Base-by-base conservation (phyloP, 306 rosid genomes). In the Pterocarpus santalinus region DNA sequence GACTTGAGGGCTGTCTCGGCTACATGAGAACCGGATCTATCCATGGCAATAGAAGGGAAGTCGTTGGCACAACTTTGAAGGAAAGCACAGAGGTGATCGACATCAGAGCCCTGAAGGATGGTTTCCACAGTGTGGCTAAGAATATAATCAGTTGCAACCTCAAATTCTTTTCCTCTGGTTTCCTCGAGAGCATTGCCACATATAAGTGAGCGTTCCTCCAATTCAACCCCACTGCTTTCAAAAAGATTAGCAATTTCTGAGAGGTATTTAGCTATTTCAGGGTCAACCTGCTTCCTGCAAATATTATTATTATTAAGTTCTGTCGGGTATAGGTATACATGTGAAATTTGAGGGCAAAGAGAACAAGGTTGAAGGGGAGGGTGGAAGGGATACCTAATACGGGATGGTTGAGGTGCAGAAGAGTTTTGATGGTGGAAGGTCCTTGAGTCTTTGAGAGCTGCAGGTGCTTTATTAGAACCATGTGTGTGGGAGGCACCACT, bases 21-120 rank as follows among this genome's bases (percentile, higher is more conserved):
- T 7, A 95, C 98, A 67, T 91, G 98, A 79, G 98, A 95, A 63
- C 99, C 99, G 10, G 97, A 89, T 70, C 92, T 86, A 77, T 95
- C 99, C 94, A 86, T 90, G 1, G 97, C 92, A 86, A 95, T 91
- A 52, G 13, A 82, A 13, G 91, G 97, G 71, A 95, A 93, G 41
- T 88, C 87, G 32, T 85, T 77, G 0, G 90, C 92, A 77, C 89
- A 89, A 55, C 77, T 79, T 14, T 52, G 89, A 13, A 93, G 89
- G 88, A 93, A 95, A 80, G 82, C 76, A 68, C 96, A 95, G 5
- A 95, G 91, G 68, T 46, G 83, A 12, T 91, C 83, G 0, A 81
- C 83, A 36, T 89, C 91, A 70, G 90, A 89, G 9, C 91, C 94
- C 76, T 90, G 94, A 7, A 95, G 88, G 22, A 95, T 93, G 78